Percentiles rank a stretch among this genome's conserved stretches.
These are phyloP conservation scores for Vitis amurensis DNA, from an alignment of 164 flowering plant genomes.

Conservation along the genomic window DNA sequence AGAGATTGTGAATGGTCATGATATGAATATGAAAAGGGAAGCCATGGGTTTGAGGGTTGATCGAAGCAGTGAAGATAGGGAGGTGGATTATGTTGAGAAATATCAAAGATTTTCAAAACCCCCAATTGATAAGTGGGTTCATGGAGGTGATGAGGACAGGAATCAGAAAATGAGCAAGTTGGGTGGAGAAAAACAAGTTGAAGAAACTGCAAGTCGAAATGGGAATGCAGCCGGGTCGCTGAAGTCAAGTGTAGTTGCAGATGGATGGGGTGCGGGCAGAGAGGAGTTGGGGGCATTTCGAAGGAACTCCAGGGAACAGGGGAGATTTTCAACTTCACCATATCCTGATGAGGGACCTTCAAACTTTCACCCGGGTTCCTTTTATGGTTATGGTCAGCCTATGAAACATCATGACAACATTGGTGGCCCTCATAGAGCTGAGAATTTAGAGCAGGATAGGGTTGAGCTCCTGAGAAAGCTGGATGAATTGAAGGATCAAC, in stretches of 20 bases:
- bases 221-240: constrained; percentile 16
- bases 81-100: constrained; percentile 11
- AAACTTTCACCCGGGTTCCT: constrained; percentile 15
- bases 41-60: constrained; percentile 5
- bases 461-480: constrained; percentile 71
- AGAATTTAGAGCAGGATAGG: constrained; percentile 57
- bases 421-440: constrained; percentile 33
- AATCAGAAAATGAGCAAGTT: constrained; percentile 13
- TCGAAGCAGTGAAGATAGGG: constrained; percentile 1
- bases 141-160: constrained; percentile 5
- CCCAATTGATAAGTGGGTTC: constrained; percentile 13
- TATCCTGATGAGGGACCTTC: constrained; percentile 36
- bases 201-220: constrained; percentile 15
- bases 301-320: constrained; percentile 19
- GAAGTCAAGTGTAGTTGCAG: constrained; percentile 7
- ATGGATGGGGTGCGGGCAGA: constrained; percentile 13
- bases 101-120: constrained; percentile 13
- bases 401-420: constrained; percentile 14
- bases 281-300: constrained; percentile 12
- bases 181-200: constrained; percentile 17
- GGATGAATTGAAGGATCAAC: constrained; percentile 73
- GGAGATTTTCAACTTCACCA: constrained; percentile 25
- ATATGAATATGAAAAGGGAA: constrained; percentile 12
- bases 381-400: constrained; percentile 25
- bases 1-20: constrained; percentile 10